Evolutionary conservation across 2,329 filamentous ascomycete genomes (phyloP).

Genomic region (Aspergillus proliferans): DNA sequence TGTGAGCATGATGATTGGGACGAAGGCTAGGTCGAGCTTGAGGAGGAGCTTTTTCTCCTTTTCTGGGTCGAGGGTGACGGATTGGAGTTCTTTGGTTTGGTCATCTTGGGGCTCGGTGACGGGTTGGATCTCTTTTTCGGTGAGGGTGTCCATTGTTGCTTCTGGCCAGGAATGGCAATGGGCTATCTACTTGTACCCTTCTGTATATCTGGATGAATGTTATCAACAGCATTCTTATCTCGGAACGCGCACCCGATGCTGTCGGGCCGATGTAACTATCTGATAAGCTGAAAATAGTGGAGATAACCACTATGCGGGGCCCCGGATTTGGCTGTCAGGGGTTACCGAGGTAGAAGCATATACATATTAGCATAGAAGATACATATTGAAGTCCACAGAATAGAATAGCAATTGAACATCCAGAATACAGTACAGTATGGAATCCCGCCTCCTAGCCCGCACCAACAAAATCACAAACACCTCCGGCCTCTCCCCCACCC

Average conservation of each 20-base stretch:
- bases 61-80: constrained; percentile 35
- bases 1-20: constrained; percentile 51
- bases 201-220: too few relatives aligned
- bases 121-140: not conserved
- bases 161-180: too few relatives aligned
- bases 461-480: constrained; percentile 41
- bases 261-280: constrained; percentile 6
- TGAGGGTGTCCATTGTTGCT: too few relatives aligned
- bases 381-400: too few relatives aligned
- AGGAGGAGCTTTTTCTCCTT: constrained; percentile 43
- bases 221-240: not conserved
- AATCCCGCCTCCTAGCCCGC: constrained; percentile 40
- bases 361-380: too few relatives aligned
- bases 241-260: not conserved
- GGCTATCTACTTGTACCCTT: not conserved
- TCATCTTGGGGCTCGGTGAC: constrained; percentile 2
- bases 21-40: constrained; percentile 45
- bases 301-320: constrained; percentile 14
- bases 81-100: constrained; percentile 12
- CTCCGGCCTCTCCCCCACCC: constrained; percentile 49
- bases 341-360: too few relatives aligned
- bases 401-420: not conserved
- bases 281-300: not conserved
- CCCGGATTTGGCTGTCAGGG: not conserved
- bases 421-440: constrained; percentile 25